Conservation (phyloP, 768 basidiomycete species). For the Mycena kentingensis region DNA sequence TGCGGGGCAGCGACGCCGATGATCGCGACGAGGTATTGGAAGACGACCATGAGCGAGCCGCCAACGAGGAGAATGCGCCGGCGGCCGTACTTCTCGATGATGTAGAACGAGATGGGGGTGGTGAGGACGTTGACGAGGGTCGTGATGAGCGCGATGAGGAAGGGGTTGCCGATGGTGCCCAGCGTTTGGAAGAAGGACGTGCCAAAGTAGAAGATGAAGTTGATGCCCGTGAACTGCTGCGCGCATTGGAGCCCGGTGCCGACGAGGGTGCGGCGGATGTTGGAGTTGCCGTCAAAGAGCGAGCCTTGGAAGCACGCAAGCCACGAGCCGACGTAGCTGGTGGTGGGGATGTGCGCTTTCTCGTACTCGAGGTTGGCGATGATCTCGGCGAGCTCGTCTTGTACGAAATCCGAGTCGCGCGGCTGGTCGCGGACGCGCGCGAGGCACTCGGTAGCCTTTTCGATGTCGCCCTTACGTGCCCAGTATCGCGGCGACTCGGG, state of each 20-base stretch:
- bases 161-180: conserved; percentile 53
- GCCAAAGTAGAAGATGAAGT: conserved; percentile 71
- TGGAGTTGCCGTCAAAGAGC: conserved; percentile 26
- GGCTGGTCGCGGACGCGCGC: conserved; percentile 61
- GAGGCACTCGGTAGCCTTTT: conserved; percentile 59
- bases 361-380: conserved; percentile 64
- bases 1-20: conserved; percentile 44
- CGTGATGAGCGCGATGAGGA: conserved; percentile 68
- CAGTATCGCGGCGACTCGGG: conserved; percentile 72
- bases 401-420: conserved; percentile 52
- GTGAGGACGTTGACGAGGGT: conserved; percentile 77
- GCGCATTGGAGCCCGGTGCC: conserved; percentile 49
- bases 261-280: conserved; percentile 63
- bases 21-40: conserved; percentile 77
- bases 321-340: conserved; percentile 61
- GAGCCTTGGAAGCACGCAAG: conserved; percentile 44
- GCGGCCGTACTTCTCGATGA: conserved; percentile 82
- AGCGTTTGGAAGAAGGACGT: conserved; percentile 66
- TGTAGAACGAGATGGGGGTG: conserved; percentile 79
- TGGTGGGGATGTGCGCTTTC: conserved; percentile 52
- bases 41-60: conserved; percentile 79
- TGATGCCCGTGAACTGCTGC: conserved; percentile 82
- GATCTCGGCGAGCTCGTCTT: conserved; percentile 52
- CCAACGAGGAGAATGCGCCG: conserved; percentile 78
- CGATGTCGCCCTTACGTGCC: conserved; percentile 34